A percentile compares a stretch with the other conserved stretches of the same genome.
Conservation (phyloP, 257 asterid species). For the Fraxinus quadrangulata region DNA sequence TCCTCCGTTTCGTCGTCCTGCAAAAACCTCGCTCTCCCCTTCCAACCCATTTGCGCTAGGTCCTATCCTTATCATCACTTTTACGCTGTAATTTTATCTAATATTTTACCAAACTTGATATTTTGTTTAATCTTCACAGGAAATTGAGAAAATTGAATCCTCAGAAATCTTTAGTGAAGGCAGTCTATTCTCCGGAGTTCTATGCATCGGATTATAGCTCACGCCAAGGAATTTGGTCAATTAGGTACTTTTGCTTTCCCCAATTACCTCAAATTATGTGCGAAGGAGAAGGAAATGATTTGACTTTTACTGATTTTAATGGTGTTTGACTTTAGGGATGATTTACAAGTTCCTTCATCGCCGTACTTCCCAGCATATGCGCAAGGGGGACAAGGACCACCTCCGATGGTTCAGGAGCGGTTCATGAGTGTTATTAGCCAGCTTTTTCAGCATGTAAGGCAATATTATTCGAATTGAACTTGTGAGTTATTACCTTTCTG, state of each 20-base stretch:
- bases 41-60: conserved; percentile 47
- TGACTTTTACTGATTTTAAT: neutral
- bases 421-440: conserved; percentile 92
- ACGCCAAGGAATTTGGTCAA: conserved; percentile 76
- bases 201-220: conserved; percentile 47
- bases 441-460: conserved; percentile 81
- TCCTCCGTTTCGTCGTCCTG: conserved; percentile 32
- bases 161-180: conserved; percentile 44
- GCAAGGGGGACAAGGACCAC: conserved; percentile 83
- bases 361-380: conserved; percentile 80
- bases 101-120: neutral
- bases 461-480: conserved; percentile 10
- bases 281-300: neutral
- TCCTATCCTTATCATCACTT: neutral
- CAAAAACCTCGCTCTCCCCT: conserved; percentile 42
- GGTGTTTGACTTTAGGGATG: conserved; percentile 58
- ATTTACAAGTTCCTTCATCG: conserved; percentile 79
- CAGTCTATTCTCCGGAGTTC: conserved; percentile 43
- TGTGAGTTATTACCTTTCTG: conserved; percentile 9
- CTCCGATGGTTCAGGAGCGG: conserved; percentile 84
- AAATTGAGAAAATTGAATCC: conserved; percentile 39
- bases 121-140: conserved; percentile 30
- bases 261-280: neutral
- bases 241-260: conserved; percentile 48
- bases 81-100: too few species aligned